These are phyloP conservation scores for Leishmania aethiopica DNA, from an alignment of 208 protist genomes.

Conservation along the genomic window DNA sequence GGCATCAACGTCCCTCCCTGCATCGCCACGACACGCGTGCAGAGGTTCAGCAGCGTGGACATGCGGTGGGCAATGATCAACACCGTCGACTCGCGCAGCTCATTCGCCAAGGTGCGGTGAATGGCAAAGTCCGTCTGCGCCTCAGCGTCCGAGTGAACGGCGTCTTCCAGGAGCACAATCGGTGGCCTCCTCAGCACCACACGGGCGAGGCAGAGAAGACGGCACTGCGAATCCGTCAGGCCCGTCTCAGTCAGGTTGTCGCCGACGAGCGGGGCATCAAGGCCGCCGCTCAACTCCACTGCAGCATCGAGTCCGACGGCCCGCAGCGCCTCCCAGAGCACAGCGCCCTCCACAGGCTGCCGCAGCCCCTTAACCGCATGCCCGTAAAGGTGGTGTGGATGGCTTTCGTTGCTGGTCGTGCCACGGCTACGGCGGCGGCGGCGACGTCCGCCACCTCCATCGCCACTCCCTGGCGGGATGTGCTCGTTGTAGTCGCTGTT, in stretches of 20 bases:
- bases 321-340: conserved; percentile 54
- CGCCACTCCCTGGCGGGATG: neutral
- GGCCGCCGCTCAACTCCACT: conserved; percentile 41
- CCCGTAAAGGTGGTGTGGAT: neutral
- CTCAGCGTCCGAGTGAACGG: conserved; percentile 75
- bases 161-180: conserved; percentile 96
- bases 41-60: conserved; percentile 91
- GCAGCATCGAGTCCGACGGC: conserved; percentile 40
- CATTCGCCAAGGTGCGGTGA: conserved; percentile 76
- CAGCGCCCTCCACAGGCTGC: conserved; percentile 36
- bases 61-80: conserved; percentile 96
- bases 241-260: conserved; percentile 37
- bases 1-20: conserved; percentile 39
- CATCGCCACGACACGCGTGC: conserved; percentile 85
- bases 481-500: neutral
- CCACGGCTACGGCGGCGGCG: conserved; percentile 7
- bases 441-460: neutral
- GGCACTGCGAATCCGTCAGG: conserved; percentile 92
- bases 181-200: conserved; percentile 86
- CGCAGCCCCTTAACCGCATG: conserved; percentile 10
- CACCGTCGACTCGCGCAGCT: conserved; percentile 92
- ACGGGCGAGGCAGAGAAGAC: conserved; percentile 94
- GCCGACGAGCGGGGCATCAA: conserved; percentile 50
- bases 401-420: neutral
- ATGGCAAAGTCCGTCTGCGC: conserved; percentile 79